Evolutionary conservation across 371 early-diverging fungal genomes (phyloP), one percentile per base, ranked within the genome.

Genomic region (Circinella umbellata): DNA sequence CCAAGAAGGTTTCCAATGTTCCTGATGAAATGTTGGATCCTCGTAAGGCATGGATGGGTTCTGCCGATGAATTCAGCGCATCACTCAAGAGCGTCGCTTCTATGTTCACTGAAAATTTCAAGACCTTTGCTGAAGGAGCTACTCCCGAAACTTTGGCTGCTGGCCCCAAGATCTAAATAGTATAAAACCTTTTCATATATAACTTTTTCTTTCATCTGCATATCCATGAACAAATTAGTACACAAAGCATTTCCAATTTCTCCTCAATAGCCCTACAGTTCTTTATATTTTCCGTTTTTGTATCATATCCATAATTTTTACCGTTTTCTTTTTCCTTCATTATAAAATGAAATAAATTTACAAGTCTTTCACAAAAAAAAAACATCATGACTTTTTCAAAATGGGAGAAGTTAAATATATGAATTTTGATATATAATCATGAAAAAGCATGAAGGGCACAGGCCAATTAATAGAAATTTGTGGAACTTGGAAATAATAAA

Each of bases 61-160:
- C 90, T 53, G 46, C 79, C 34, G 84, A 81, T 17, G 89, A 90
- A 68, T 96, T 86, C 82, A 70, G 68, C 4, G 79, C 69, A n/a
- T 92, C 94, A 13, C 78, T 93, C 53, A 69, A 80, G 63, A 92
- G 91, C 77, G 90, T 98, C 49, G 98, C 93, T 42, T 68, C 73
- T 39, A 90, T 96, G 73, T 98, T 98, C 81, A 82, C 84, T 66
- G 90, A 93, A 11, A 98, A 98, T 89, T 98, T 98, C 82, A 87
- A 91, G 78, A 85, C 84, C 61, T 98, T 92, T 77, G 90, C 89
- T 60, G 93, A 94, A 77, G 83, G 92, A 79, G 94, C 96, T 66
- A 80, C 90, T 37, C 74, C 86, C 20, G 94, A 91, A 49, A 92
- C 94, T 64, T 75, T 93, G 57, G 87, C 86, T 66, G 94, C 96